phyloP scores from a whole-genome alignment of 2,329 filamentous ascomycete genomes.

The Escovopsis sp. region DNA sequence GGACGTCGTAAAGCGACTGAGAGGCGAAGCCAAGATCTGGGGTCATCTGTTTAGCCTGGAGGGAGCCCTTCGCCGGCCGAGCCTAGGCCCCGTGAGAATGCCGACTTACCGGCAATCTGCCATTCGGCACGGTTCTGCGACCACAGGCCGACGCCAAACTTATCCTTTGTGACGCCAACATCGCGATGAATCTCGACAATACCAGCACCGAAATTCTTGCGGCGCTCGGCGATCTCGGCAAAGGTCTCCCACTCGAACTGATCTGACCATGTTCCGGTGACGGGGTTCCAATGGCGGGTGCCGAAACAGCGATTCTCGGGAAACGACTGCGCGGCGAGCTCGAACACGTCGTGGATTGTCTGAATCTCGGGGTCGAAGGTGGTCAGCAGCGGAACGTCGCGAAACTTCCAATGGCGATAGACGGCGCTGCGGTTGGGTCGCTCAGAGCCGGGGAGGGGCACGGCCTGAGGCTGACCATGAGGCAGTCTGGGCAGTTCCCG shows the following conservation, averaged over 20 bases:
- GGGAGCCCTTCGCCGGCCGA: background rate
- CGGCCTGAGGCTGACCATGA: constrained; percentile 61
- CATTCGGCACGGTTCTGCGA: constrained; percentile 76
- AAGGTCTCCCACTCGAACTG: constrained; percentile 79
- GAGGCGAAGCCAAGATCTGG: constrained; percentile 74
- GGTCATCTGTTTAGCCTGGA: background rate
- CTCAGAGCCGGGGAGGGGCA: constrained; percentile 63
- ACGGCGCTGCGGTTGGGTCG: constrained; percentile 56
- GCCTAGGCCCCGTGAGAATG: background rate
- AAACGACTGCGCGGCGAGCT: constrained; percentile 45
- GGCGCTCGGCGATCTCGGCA: constrained; percentile 59
- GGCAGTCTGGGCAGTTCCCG: constrained; percentile 46
- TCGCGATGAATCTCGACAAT: constrained; percentile 68
- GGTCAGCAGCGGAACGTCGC: constrained; percentile 54
- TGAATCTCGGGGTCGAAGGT: constrained; percentile 55
- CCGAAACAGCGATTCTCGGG: constrained; percentile 65
- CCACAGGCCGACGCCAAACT: constrained; percentile 71
- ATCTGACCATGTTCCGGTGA: constrained; percentile 56
- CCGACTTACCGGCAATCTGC: constrained; percentile 56
- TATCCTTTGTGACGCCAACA: constrained; percentile 44
- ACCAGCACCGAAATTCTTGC: constrained; percentile 74
- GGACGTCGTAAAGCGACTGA: constrained; percentile 78
- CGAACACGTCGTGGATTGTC: constrained; percentile 72
- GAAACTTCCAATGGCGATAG: constrained; percentile 73
- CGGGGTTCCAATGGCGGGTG: constrained; percentile 61